These are phyloP conservation scores for Macrocybe gigantea DNA, from an alignment of 768 basidiomycete genomes.

Conservation along the genomic window DNA sequence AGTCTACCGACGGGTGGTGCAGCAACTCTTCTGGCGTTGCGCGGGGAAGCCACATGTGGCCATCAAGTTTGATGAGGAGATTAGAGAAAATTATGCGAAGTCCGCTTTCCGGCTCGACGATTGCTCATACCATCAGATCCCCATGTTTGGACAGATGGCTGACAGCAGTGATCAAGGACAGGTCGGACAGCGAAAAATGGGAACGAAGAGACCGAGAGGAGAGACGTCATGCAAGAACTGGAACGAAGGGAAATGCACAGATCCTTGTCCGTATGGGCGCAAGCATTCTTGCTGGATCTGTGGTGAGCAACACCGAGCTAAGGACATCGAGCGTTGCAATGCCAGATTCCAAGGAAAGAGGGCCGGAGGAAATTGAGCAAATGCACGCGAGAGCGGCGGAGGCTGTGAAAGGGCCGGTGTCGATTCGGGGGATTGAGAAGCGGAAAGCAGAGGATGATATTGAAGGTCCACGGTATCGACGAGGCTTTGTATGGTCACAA, in stretches of 20 bases:
- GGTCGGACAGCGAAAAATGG: background rate
- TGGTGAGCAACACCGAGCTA: background rate
- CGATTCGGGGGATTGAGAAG: too few relatives aligned
- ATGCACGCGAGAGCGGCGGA: too few relatives aligned
- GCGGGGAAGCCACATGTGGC: slow-evolving; percentile 2
- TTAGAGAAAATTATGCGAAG: slow-evolving; percentile 6
- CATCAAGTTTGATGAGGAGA: slow-evolving; percentile 7
- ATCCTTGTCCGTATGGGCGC: background rate
- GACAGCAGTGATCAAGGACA: background rate
- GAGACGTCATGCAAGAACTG: background rate
- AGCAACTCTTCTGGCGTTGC: slow-evolving; percentile 4
- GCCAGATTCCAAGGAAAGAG: too few relatives aligned
- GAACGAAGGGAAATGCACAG: background rate
- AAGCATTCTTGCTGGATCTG: background rate
- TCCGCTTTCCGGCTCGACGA: slow-evolving; percentile 7
- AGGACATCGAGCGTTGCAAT: too few relatives aligned
- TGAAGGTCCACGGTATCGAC: slow-evolving; percentile 1
- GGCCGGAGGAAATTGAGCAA: too few relatives aligned
- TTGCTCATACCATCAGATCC: background rate
- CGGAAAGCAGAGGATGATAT: background rate
- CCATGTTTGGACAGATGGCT: background rate
- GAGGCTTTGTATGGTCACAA: slow-evolving; percentile 7
- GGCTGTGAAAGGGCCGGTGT: too few relatives aligned
- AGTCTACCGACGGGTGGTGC: slow-evolving; percentile 4
- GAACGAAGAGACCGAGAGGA: background rate